phyloP scores from a whole-genome alignment of 139 green algal genomes.

The Chlamydomonas sp. region DNA sequence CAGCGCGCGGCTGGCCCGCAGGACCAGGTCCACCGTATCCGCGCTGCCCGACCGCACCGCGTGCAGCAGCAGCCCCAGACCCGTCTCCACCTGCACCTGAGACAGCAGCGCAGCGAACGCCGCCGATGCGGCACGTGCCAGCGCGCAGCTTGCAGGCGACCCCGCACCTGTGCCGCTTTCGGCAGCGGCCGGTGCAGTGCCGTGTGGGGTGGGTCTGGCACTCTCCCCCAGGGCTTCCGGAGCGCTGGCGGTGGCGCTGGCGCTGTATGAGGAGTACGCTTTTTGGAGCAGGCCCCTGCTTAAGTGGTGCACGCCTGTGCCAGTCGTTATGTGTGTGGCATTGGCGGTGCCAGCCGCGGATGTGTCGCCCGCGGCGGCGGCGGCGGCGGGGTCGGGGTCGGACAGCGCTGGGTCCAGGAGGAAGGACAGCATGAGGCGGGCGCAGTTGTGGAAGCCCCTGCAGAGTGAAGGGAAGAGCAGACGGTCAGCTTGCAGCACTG shows the following conservation, averaged over 20 bases:
- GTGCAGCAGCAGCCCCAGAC: conserved; percentile 14
- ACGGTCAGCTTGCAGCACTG: no score
- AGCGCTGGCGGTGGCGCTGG: no score
- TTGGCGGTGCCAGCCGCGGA: not conserved
- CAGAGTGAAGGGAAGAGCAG: not conserved
- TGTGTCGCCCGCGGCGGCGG: not conserved
- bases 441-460: conserved; percentile 12
- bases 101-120: not conserved
- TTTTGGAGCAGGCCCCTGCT: no score
- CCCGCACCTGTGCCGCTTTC: not conserved
- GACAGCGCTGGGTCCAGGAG: not conserved
- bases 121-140: not conserved
- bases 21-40: not conserved
- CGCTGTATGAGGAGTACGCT: no score
- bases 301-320: no score
- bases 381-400: not conserved
- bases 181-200: no score
- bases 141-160: not conserved
- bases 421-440: not conserved
- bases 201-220: no score
- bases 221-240: no score
- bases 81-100: not conserved
- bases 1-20: not conserved
- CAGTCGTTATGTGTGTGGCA: no score
- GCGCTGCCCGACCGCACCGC: conserved; percentile 8